phyloP scores from a whole-genome alignment of 2,329 filamentous ascomycete species.

The Claviceps pazoutovae region DNA sequence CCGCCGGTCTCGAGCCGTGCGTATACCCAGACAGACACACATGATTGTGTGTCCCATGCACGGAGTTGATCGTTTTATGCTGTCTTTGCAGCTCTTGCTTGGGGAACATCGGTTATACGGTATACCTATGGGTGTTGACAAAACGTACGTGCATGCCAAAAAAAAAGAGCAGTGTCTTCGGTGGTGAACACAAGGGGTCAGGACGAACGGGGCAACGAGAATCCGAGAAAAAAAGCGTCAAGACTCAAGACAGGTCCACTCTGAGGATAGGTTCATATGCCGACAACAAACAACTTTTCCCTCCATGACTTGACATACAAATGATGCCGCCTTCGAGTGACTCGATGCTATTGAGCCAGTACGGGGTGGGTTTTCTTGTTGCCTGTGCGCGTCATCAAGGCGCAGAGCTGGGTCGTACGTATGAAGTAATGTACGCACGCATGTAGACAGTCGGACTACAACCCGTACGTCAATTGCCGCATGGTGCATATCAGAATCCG shows the following conservation, averaged over 20 bases:
- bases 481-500: neutral
- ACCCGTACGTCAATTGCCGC: neutral
- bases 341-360: too few species aligned
- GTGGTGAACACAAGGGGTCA: constrained; percentile 1
- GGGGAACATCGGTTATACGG: neutral
- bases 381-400: neutral
- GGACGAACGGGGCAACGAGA: neutral
- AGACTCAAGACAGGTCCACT: neutral
- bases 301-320: too few species aligned
- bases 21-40: neutral
- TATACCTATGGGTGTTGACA: neutral
- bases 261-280: neutral
- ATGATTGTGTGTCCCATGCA: neutral
- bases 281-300: neutral
- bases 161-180: neutral
- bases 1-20: neutral
- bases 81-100: too few species aligned
- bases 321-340: too few species aligned
- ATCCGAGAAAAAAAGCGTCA: neutral
- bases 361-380: neutral
- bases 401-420: neutral
- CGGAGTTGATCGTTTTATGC: neutral
- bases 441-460: neutral
- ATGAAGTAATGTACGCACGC: neutral
- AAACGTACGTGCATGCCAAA: neutral